These are phyloP conservation scores for Mycena crocata DNA, from an alignment of 768 basidiomycete genomes.

Conservation along the genomic window DNA sequence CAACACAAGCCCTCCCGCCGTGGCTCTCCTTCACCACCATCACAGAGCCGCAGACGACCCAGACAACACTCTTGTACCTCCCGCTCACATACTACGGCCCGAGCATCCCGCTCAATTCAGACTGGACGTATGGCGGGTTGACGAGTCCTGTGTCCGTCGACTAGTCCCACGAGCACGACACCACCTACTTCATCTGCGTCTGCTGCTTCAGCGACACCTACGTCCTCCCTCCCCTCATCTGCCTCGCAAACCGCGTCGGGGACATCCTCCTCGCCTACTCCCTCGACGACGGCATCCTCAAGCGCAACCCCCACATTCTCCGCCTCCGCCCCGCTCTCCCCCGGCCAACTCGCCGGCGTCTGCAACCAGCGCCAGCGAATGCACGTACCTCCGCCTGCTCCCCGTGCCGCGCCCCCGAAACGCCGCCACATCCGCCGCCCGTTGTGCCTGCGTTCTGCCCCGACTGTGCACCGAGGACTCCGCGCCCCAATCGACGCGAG, in stretches of 20 bases:
- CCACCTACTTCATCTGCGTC: no score
- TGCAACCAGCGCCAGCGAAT: no score
- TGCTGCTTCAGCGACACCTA: slow-evolving; percentile 32
- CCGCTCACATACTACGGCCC: slow-evolving; percentile 88
- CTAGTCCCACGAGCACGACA: no score
- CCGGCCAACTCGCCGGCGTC: slow-evolving; percentile 63
- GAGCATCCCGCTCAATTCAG: slow-evolving; percentile 78
- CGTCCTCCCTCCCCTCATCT: slow-evolving; percentile 38
- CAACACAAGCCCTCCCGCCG: slow-evolving; percentile 37
- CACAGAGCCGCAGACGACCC: slow-evolving; percentile 65
- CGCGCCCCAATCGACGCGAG: no score
- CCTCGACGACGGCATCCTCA: slow-evolving; percentile 43
- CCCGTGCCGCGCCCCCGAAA: no score
- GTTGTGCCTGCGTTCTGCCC: no score
- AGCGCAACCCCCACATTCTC: slow-evolving; percentile 35
- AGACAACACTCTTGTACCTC: slow-evolving; percentile 67
- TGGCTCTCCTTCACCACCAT: slow-evolving; percentile 75
- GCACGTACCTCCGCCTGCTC: no score
- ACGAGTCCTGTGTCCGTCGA: slow-evolving; percentile 69
- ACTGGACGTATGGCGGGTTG: slow-evolving; percentile 83
- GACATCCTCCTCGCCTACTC: slow-evolving; percentile 40
- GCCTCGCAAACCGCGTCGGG: no score
- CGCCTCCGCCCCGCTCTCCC: slow-evolving; percentile 41
- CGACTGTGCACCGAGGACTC: no score
- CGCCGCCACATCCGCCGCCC: no score